A percentile compares a stretch with the other conserved stretches of the same genome.
These are phyloP conservation scores for Globisporangium apiculatum DNA, from an alignment of 352 stramenopile genomes.

Conservation along the genomic window DNA sequence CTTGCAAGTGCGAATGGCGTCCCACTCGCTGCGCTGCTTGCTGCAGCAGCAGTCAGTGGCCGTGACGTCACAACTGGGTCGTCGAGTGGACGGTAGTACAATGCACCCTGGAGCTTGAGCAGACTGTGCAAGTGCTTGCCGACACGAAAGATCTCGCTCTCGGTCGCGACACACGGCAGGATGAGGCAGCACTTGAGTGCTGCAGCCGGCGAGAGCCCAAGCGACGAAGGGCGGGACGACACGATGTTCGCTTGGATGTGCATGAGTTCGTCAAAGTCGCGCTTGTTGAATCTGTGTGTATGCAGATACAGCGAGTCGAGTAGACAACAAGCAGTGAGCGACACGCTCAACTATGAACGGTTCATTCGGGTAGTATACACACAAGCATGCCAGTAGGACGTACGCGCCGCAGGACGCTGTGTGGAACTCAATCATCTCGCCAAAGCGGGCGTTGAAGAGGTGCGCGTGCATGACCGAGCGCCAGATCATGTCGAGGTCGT, in stretches of 20 bases:
- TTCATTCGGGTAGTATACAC: neutral
- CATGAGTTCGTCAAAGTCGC: constrained; percentile 75
- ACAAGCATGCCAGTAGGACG: constrained; percentile 8
- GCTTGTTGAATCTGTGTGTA: constrained; percentile 34
- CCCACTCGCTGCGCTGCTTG: neutral
- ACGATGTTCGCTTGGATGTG: constrained; percentile 49
- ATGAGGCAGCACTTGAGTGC: constrained; percentile 65
- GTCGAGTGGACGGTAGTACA: constrained; percentile 56
- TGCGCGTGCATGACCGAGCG: constrained; percentile 55
- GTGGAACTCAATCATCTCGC: constrained; percentile 59
- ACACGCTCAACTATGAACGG: neutral
- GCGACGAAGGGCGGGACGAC: constrained; percentile 23
- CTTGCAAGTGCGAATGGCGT: neutral
- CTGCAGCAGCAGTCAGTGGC: neutral
- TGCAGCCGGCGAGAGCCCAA: constrained; percentile 29
- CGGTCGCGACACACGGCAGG: constrained; percentile 38
- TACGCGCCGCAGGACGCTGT: constrained; percentile 44
- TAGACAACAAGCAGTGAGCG: neutral
- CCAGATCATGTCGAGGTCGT: constrained; percentile 52
- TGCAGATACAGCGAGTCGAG: neutral
- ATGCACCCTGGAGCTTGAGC: constrained; percentile 49
- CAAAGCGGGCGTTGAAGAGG: constrained; percentile 49
- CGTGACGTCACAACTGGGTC: neutral
- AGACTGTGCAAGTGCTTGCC: constrained; percentile 61
- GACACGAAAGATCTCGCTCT: constrained; percentile 70